Evolutionary conservation across 371 early-diverging fungal genomes (phyloP), one percentile per base, ranked within the genome.

Genomic region (Mucor piriformis): DNA sequence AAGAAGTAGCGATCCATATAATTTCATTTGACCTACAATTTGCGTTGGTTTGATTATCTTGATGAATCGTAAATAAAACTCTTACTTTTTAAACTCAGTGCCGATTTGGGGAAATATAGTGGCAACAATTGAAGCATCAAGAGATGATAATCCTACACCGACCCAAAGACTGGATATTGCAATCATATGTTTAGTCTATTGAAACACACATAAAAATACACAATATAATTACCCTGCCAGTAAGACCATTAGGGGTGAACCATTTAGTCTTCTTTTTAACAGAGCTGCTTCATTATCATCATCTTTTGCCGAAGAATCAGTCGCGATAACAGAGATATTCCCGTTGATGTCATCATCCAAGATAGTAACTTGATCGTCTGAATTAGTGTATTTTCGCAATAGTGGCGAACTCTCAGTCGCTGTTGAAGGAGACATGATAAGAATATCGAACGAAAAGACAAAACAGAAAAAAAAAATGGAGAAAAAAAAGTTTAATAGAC

Each of bases 71-170:
- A 29, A 43, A 44, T 6, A 16, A 49, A n/a, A 2, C 15, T 15
- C 43, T 53, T 62, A 77, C 77, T 63, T 67, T 65, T 88, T 77
- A 66, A 93, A 92, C 29, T 92, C 92, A 10, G 74, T 79, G 11
- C 89, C 84, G 50, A 95, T 92, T 16, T 81, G 83, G 29, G 91
- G 86, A 25, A 91, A 79, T 23, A 91, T 86, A 20, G 88, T 92
- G 11, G 93, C 85, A 6, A 95, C 85, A 57, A 93, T 89, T 13
- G 92, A 92, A 46, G 84, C 79, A 72, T 92, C 93, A 34, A 92
- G 71, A 34, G 89, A 85, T 3, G 89, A 81, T 54, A 94, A 77
- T 55, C 88, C 88, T n/a, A 81, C 74, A 61, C 77, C 77, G 6
- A 75, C 59, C 64, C 64, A 63, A n/a, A 63, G 34, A n/a, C 64